Conservation (phyloP, 2,329 filamentous ascomycete species). For the Microdochium trichocladiopsis region DNA sequence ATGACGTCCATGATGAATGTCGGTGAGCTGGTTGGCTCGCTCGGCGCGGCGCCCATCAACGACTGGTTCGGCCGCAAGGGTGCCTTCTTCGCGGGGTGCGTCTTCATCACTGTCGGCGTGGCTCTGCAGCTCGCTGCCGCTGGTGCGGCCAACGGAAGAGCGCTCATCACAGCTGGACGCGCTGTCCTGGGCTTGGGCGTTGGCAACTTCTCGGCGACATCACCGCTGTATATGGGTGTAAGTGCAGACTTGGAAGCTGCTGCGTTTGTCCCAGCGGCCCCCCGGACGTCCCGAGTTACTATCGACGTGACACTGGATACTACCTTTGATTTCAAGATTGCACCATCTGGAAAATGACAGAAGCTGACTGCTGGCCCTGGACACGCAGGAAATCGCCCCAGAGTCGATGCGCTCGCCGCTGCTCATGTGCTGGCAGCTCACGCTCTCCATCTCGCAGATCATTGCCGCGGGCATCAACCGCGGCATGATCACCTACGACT, state of each 20-base stretch:
- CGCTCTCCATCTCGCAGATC: constrained; percentile 27
- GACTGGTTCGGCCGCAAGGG: constrained; percentile 23
- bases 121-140: constrained; percentile 7
- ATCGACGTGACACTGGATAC: too few species aligned
- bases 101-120: constrained; percentile 17
- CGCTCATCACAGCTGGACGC: constrained; percentile 13
- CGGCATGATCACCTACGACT: constrained; percentile 7
- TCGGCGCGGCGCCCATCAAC: constrained; percentile 27
- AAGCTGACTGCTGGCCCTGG: too few species aligned
- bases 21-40: constrained; percentile 27
- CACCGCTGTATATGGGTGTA: constrained; percentile 25
- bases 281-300: too few species aligned
- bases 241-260: too few species aligned
- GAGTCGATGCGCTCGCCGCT: constrained; percentile 22
- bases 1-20: constrained; percentile 32
- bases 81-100: constrained; percentile 18
- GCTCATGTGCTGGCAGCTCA: constrained; percentile 31
- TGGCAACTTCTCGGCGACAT: constrained; percentile 29
- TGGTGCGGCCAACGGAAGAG: constrained; percentile 4
- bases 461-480: constrained; percentile 24
- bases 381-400: constrained; percentile 16
- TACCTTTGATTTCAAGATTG: too few species aligned
- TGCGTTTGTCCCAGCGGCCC: too few species aligned
- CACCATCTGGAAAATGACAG: too few species aligned
- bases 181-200: constrained; percentile 22